phyloP scores from a whole-genome alignment of 1,284 basidiomycete genomes.

The Exobasidium rhododendri region DNA sequence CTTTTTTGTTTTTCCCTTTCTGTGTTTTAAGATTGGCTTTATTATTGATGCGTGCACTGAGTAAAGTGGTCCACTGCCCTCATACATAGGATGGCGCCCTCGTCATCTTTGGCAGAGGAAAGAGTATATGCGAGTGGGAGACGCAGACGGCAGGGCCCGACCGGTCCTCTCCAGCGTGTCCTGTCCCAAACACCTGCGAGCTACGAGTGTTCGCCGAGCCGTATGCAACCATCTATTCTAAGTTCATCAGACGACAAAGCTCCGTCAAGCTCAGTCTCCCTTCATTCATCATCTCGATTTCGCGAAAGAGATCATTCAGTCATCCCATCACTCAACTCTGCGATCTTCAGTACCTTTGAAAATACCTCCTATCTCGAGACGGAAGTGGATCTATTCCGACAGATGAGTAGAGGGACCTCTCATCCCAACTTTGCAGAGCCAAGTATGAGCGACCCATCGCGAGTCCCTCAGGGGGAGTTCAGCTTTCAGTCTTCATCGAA shows the following conservation, averaged over 20 bases:
- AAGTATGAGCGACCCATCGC: background rate
- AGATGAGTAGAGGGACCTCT: background rate
- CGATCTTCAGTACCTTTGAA: background rate
- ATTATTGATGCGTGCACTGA: too few relatives aligned
- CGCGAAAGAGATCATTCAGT: background rate
- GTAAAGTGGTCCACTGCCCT: too few relatives aligned
- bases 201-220: too few relatives aligned
- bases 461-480: slow-evolving; percentile 9
- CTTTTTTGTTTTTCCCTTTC: too few relatives aligned
- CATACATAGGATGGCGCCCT: too few relatives aligned
- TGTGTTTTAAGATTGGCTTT: too few relatives aligned
- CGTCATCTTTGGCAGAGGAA: too few relatives aligned
- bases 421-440: background rate
- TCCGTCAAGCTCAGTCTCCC: background rate
- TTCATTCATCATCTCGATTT: background rate
- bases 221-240: too few relatives aligned
- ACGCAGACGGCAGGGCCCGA: too few relatives aligned
- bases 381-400: background rate
- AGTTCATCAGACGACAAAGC: background rate
- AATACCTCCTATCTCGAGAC: background rate
- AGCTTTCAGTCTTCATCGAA: slow-evolving; percentile 7
- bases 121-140: too few relatives aligned
- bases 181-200: too few relatives aligned
- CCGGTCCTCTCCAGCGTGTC: too few relatives aligned
- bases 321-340: background rate